Percentiles rank a stretch among this genome's conserved stretches.
phyloP scores from a whole-genome alignment of 495 filamentous ascomycete species.

The Venustampulla echinocandica region DNA sequence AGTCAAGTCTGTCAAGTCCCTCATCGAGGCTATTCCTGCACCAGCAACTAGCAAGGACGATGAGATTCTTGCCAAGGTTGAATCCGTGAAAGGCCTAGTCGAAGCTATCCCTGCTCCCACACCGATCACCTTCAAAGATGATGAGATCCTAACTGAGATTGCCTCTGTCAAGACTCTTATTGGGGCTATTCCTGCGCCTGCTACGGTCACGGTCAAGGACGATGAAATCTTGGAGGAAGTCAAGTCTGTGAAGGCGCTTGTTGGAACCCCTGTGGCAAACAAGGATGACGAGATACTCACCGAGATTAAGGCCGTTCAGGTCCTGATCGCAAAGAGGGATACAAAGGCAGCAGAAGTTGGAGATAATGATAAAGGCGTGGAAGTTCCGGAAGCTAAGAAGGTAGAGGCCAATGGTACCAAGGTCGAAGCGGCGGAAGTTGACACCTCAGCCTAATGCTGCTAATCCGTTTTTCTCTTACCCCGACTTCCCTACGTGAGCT shows the following conservation, averaged over 20 bases:
- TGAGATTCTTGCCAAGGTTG: neutral
- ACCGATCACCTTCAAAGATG: slow-evolving; percentile 1
- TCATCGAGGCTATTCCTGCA: slow-evolving; percentile 8
- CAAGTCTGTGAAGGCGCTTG: neutral
- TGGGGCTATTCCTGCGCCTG: slow-evolving; percentile 7
- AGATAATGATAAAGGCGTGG: slow-evolving; percentile 13
- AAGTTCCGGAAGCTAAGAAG: slow-evolving; percentile 2
- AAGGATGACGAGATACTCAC: slow-evolving; percentile 5
- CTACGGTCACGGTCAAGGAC: slow-evolving; percentile 6
- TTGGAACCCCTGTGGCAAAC: neutral
- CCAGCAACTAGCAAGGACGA: neutral
- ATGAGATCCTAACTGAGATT: slow-evolving; percentile 9
- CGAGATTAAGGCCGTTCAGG: slow-evolving; percentile 4
- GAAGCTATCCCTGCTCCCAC: slow-evolving; percentile 1
- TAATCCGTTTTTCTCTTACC: neutral
- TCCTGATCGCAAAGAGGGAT: neutral
- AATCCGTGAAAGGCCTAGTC: neutral
- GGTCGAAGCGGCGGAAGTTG: slow-evolving; percentile 12
- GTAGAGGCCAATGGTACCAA: slow-evolving; percentile 9
- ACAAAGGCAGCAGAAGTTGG: slow-evolving; percentile 8
- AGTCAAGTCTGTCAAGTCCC: slow-evolving; percentile 2
- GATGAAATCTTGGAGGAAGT: slow-evolving; percentile 8
- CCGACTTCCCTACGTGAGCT: too few relatives aligned
- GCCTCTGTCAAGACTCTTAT: slow-evolving; percentile 7
- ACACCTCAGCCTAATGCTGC: neutral